These are phyloP conservation scores for Astragalus glycyphyllos DNA, from an alignment of 306 rosid species.

Conservation along the genomic window DNA sequence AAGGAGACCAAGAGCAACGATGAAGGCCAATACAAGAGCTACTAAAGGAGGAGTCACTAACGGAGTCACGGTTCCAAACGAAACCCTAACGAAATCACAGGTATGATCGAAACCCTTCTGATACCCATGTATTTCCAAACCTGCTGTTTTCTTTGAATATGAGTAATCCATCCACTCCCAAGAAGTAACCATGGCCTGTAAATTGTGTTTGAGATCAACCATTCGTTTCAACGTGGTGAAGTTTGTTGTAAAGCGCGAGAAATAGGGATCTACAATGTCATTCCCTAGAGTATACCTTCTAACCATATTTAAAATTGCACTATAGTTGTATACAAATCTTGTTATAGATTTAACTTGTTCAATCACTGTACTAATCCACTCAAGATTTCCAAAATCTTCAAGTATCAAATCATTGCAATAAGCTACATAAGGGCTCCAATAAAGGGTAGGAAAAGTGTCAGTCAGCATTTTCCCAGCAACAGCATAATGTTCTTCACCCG, in stretches of 20 bases:
- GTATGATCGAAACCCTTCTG: too few relatives aligned
- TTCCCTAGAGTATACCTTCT: conserved; percentile 76
- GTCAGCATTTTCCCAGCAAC: conserved; percentile 69
- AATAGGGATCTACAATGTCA: conserved; percentile 76
- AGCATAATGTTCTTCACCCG: conserved; percentile 63
- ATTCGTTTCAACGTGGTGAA: conserved; percentile 76
- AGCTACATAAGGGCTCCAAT: conserved; percentile 81
- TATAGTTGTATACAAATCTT: conserved; percentile 79
- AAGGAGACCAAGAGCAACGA: too few relatives aligned
- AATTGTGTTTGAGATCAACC: conserved; percentile 77
- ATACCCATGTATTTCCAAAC: conserved; percentile 82
- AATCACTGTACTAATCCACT: conserved; percentile 68
- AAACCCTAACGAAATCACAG: too few relatives aligned
- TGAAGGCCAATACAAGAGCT: too few relatives aligned
- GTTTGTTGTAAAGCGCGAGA: conserved; percentile 64
- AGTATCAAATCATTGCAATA: conserved; percentile 71
- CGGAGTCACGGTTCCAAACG: too few relatives aligned
- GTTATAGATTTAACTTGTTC: conserved; percentile 82
- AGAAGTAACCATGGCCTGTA: conserved; percentile 86
- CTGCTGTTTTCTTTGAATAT: conserved; percentile 79
- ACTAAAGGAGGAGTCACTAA: too few relatives aligned
- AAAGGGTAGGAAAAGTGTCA: conserved; percentile 74
- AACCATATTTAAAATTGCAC: conserved; percentile 73
- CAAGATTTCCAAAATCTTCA: conserved; percentile 76
- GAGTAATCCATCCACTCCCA: conserved; percentile 89